Evolutionary conservation across 2,329 filamentous ascomycete genomes (phyloP).

Genomic region (Balansia obtecta): DNA sequence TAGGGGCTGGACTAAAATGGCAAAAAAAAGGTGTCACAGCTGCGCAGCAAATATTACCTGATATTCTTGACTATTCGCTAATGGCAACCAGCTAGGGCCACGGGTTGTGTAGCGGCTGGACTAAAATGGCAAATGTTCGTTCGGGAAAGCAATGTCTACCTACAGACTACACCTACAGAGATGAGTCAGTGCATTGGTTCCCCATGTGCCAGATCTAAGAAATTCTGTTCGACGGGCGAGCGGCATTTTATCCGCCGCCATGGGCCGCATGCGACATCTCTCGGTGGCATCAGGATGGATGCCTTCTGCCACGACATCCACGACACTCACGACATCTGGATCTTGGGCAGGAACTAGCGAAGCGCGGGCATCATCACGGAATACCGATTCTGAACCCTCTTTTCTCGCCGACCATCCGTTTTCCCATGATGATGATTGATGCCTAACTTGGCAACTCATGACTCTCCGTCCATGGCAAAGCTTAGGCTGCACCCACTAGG

Average conservation of each 20-base stretch:
- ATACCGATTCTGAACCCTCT: neutral
- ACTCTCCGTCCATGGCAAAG: neutral
- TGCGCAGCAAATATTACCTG: too few species aligned
- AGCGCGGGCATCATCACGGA: neutral
- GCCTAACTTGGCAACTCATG: neutral
- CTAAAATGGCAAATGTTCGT: neutral
- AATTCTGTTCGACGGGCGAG: neutral
- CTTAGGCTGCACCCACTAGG: neutral
- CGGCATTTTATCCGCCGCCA: neutral
- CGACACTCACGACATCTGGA: neutral
- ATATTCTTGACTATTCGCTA: too few species aligned
- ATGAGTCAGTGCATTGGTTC: neutral
- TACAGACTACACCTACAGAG: too few species aligned
- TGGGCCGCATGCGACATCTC: neutral
- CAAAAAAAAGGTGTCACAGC: too few species aligned
- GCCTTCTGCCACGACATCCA: neutral
- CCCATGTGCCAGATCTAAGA: neutral
- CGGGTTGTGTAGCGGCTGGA: too few species aligned
- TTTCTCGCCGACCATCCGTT: too few species aligned
- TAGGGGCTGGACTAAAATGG: too few species aligned
- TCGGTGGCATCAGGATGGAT: neutral
- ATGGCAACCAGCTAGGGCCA: too few species aligned
- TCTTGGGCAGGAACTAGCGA: neutral
- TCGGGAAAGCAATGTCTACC: neutral
- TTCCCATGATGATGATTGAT: too few species aligned